Conservation (phyloP, 2,329 filamentous ascomycete genomes). For the Botryosphaeria dothidea region DNA sequence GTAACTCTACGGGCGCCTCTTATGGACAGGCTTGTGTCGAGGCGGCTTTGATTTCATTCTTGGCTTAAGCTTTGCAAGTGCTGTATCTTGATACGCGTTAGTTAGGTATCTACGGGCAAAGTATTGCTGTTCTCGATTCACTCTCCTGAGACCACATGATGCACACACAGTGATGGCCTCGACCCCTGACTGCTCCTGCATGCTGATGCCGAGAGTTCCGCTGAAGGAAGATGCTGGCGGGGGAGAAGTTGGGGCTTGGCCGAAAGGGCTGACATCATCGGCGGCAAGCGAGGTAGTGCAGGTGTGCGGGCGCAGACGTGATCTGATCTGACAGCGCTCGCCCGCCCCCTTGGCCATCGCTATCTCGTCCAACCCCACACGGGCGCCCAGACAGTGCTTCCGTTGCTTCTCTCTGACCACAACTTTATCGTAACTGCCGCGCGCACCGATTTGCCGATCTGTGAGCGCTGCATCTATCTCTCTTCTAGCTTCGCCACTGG, state of each 20-base stretch:
- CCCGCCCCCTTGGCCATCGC: background rate
- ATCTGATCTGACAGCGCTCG: background rate
- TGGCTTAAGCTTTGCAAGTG: background rate
- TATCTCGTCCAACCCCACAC: slow-evolving; percentile 11
- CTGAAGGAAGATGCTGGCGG: slow-evolving; percentile 7
- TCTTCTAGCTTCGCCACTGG: background rate
- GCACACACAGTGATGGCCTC: background rate
- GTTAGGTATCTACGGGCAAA: slow-evolving; percentile 8
- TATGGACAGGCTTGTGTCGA: slow-evolving; percentile 18
- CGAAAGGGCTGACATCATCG: slow-evolving; percentile 9
- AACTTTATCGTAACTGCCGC: slow-evolving; percentile 15
- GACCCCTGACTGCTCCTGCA: background rate
- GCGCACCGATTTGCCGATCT: background rate
- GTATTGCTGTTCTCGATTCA: background rate
- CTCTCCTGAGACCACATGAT: background rate
- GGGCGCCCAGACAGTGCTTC: background rate
- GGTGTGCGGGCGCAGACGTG: background rate
- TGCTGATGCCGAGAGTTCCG: slow-evolving; percentile 9
- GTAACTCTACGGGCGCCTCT: slow-evolving; percentile 11
- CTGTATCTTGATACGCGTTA: slow-evolving; percentile 8
- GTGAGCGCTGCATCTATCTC: background rate
- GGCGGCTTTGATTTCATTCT: slow-evolving; percentile 10
- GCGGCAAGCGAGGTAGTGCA: background rate
- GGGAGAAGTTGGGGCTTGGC: background rate
- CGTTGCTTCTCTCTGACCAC: slow-evolving; percentile 15